Conservation (phyloP, 2,329 filamentous ascomycete genomes). For the Nemania abortiva region DNA sequence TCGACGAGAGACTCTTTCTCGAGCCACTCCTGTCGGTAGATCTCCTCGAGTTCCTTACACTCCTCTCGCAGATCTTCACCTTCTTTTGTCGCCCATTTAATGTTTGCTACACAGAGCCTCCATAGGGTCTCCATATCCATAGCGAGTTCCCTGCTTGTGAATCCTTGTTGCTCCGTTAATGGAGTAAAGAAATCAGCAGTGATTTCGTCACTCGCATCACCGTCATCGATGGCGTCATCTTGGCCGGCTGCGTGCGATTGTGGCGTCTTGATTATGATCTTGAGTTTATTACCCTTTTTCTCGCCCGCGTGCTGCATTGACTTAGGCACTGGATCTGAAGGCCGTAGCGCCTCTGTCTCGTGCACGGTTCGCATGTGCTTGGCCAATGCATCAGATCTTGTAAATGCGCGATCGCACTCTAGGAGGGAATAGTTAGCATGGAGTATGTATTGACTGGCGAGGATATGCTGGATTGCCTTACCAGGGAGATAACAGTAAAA, state of each 20-base stretch:
- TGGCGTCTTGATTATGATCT: conserved; percentile 73
- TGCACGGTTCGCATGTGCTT: conserved; percentile 99
- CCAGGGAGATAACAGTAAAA: conserved; percentile 96
- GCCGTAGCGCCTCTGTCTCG: conserved; percentile 93
- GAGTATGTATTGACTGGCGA: not conserved
- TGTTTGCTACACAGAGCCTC: conserved; percentile 76
- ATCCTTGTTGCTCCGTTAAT: conserved; percentile 69
- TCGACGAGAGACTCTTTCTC: conserved; percentile 84
- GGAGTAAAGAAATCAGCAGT: conserved; percentile 70
- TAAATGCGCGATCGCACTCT: conserved; percentile 99
- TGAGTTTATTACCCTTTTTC: conserved; percentile 65
- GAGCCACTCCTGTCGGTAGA: conserved; percentile 78
- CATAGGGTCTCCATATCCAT: conserved; percentile 71
- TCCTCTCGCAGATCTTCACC: conserved; percentile 72
- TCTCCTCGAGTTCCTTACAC: conserved; percentile 73
- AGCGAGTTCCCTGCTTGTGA: conserved; percentile 73
- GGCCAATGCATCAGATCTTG: conserved; percentile 91
- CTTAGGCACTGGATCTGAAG: conserved; percentile 79
- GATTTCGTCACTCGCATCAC: conserved; percentile 66
- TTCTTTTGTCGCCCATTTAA: conserved; percentile 79
- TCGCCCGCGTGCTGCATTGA: conserved; percentile 66
- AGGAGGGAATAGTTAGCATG: conserved; percentile 34
- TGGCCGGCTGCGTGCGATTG: conserved; percentile 69
- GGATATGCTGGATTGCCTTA: conserved; percentile 58
- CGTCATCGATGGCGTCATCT: conserved; percentile 66